Base-by-base conservation (phyloP, 805 yeast species). In the Komagataella pastoris region DNA sequence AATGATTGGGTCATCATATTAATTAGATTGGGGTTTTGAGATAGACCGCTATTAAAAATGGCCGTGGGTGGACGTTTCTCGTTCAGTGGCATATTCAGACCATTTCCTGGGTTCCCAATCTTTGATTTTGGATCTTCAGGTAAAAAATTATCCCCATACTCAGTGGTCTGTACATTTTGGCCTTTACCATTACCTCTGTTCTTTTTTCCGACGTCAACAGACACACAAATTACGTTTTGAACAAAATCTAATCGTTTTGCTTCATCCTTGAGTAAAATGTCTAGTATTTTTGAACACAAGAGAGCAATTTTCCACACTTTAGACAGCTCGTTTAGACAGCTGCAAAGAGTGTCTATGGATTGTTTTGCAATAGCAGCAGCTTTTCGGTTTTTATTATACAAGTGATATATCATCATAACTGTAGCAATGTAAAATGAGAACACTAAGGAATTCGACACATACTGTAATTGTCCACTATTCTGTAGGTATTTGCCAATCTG, bases 381-480 rank as follows among this genome's bases (percentile, higher is more conserved):
- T 65, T 66, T 54, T 66, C 63, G 51, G 51, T 59, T 55, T 46
- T 56, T 58, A 49, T 59, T 59, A 47, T 53, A 53, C 50, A 79
- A 75, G 65, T 84, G 89, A 63, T 82, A 81, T 7, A 81, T 71
- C 61, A 83, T 75, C 72, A 83, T 79, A 57, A 81, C 70, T 56
- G 81, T 69, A 2, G 89, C 86, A 55, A n/a, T 54, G 56, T 45
- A 57, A 55, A 4, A 49, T 36, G n/a, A 61, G 59, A 79, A 81
- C 36, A 78, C 81, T 57, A 72, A 74, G 63, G 75, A 69, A n/a
- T 81, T 77, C 19, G 85, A 85, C 53, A 79, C 74, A 56, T 70
- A 73, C 51, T 65, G 66, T 51, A 81, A 61, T 56, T 77, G 77
- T 51, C 73, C 71, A 46, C 73, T 70, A 49, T 72, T 75, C 48